phyloP scores from a whole-genome alignment of 345 rosid species.

The Pelargonium nanum region DNA sequence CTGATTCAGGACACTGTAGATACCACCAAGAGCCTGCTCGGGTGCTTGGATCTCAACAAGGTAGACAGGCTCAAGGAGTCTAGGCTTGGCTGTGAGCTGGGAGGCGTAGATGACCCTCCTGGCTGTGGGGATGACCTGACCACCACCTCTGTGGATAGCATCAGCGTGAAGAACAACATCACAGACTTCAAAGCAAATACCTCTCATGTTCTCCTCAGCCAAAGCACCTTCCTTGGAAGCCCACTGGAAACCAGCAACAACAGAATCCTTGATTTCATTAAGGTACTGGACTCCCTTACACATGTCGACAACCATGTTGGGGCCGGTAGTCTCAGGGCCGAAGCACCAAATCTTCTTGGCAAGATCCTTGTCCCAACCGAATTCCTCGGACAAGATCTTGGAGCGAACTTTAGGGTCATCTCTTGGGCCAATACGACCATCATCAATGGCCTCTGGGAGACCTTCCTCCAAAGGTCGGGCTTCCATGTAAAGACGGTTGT shows the following conservation, averaged over 20 bases:
- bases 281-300: constrained; percentile 88
- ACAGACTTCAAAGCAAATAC: constrained; percentile 72
- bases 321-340: constrained; percentile 77
- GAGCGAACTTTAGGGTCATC: constrained; percentile 70
- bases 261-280: constrained; percentile 81
- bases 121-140: constrained; percentile 76
- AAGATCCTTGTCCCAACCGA: constrained; percentile 80
- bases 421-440: constrained; percentile 71
- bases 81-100: constrained; percentile 74
- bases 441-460: constrained; percentile 76
- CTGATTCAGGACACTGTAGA: constrained; percentile 81
- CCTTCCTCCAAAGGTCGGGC: constrained; percentile 76
- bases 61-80: constrained; percentile 75
- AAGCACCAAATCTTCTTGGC: constrained; percentile 88
- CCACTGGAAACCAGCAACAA: constrained; percentile 89
- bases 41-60: constrained; percentile 86
- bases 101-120: constrained; percentile 77
- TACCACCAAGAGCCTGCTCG: constrained; percentile 74
- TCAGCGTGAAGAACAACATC: constrained; percentile 82
- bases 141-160: constrained; percentile 88
- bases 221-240: constrained; percentile 78
- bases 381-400: constrained; percentile 65
- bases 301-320: constrained; percentile 83
- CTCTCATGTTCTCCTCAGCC: constrained; percentile 78
- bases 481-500: constrained; percentile 82